A percentile compares a stretch with the other conserved stretches of the same genome.
Evolutionary conservation across 768 basidiomycete genomes (phyloP).

Genomic region (Lactarius deliciosus): DNA sequence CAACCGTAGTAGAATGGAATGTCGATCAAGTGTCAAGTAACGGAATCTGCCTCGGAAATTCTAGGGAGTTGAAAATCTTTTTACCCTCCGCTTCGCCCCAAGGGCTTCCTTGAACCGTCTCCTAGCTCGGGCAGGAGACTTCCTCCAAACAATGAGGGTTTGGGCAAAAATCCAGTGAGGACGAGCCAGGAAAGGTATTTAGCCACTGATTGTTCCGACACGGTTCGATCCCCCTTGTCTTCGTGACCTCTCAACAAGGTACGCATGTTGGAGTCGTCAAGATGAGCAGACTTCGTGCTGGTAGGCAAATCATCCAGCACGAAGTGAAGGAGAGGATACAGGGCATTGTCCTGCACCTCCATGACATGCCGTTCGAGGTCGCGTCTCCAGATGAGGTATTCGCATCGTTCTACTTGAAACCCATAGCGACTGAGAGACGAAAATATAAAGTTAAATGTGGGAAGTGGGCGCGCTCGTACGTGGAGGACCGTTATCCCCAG

Average conservation of each 20-base stretch:
- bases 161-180: conserved; percentile 74
- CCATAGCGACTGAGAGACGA: conserved; percentile 75
- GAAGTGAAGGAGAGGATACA: conserved; percentile 96
- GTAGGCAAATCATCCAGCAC: conserved; percentile 97
- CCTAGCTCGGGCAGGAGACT: conserved; percentile 51
- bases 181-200: conserved; percentile 92
- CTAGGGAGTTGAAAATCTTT: background rate
- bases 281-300: conserved; percentile 88
- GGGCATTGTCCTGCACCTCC: conserved; percentile 91
- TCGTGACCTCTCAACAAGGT: conserved; percentile 49
- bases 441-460: conserved; percentile 87
- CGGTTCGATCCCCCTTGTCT: conserved; percentile 50
- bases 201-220: conserved; percentile 76
- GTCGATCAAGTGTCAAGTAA: background rate
- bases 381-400: conserved; percentile 90
- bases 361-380: conserved; percentile 94
- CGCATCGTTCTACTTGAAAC: conserved; percentile 72
- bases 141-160: conserved; percentile 43
- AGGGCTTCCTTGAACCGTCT: conserved; percentile 51
- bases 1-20: background rate
- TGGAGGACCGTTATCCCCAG: conserved; percentile 64
- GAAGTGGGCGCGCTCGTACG: conserved; percentile 80
- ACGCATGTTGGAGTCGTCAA: conserved; percentile 85
- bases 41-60: background rate
- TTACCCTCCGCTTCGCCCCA: conserved; percentile 61